Evolutionary conservation across 345 rosid genomes (phyloP), one percentile per base, ranked within the genome.

Genomic region (Carallia pectinifolia): DNA sequence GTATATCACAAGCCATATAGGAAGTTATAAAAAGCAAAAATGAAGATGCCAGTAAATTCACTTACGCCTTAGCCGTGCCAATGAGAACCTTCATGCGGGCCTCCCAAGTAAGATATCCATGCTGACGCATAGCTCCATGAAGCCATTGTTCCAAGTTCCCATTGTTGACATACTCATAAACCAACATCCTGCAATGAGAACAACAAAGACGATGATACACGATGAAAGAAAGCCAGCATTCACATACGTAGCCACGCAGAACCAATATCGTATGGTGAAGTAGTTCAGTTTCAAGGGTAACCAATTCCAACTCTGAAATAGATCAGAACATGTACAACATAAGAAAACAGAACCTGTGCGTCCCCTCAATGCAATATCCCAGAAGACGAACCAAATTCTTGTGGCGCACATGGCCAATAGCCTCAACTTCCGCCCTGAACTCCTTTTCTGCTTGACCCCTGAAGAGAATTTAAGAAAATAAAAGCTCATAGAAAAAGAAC

Each of bases 361-460:
- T 90, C 64, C 96, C 96, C 81, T 90, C 96, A 8, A 90, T 70
- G 68, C 96, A 90, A 76, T 88, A 90, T 61, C 96, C 96, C 61
- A 90, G 77, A 74, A 90, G 96, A 27, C 93, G 89, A 72, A 90
- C 96, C 84, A 90, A 85, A 74, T 90, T 86, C 76, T 90, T 90
- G 81, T 90, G 96, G 63, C 93, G 92, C 39, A 90, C 96, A 62
- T 90, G 96, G 31, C 96, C 93, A 36, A 90, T 90, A 53, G 96
- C 96, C 68, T 90, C 96, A 34, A 90, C 96, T 73, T 90, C 96
- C 55, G 82, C 93, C 58, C 87, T 80, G 55, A 90, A 90, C 67
- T 90, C 96, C 80, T 90, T 90, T 77, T 90, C 96, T 36, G 96
- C 96, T 80, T 90, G 96, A 68, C 96, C 93, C 81, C 96, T 90